Conservation (phyloP, 2,329 filamentous ascomycete genomes). For the Triangularia setosa region DNA sequence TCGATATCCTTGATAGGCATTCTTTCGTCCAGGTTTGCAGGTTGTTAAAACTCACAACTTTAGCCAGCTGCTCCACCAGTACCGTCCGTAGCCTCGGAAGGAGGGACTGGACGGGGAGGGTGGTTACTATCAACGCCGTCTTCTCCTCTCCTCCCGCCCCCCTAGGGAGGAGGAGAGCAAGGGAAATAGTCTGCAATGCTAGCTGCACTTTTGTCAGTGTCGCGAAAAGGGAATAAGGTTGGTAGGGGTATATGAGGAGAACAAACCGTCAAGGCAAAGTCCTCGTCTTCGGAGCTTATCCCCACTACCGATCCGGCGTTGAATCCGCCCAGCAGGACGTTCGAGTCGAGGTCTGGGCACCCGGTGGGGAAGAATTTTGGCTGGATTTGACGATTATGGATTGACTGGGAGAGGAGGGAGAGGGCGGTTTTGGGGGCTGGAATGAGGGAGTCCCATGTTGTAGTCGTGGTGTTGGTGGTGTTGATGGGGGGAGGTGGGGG, state of each 20-base stretch:
- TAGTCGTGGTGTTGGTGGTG: not conserved
- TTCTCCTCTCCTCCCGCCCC: not conserved
- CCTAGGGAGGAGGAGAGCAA: not conserved
- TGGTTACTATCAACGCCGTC: slow-evolving; percentile 46
- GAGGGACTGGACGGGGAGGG: slow-evolving; percentile 40
- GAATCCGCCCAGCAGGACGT: slow-evolving; percentile 45
- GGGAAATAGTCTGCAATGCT: slow-evolving; percentile 44
- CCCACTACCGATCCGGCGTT: slow-evolving; percentile 51
- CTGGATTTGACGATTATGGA: not conserved
- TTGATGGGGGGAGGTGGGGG: not conserved
- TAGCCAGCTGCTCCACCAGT: slow-evolving; percentile 27
- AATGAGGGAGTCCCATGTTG: not conserved
- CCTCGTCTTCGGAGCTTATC: slow-evolving; percentile 49
- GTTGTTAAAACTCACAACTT: not conserved
- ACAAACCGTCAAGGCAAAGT: slow-evolving; percentile 44
- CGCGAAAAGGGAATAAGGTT: not conserved
- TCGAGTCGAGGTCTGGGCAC: slow-evolving; percentile 46
- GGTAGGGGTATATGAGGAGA: not conserved
- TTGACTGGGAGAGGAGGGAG: not conserved
- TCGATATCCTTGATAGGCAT: slow-evolving; percentile 47
- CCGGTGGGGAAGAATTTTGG: slow-evolving; percentile 37
- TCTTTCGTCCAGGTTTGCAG: slow-evolving; percentile 28
- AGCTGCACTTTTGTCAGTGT: slow-evolving; percentile 31
- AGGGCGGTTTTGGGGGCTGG: not conserved
- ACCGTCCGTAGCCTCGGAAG: slow-evolving; percentile 41